Evolutionary conservation across 306 rosid species (phyloP), one percentile per base, ranked within the genome.

Genomic region (Alnus glutinosa): DNA sequence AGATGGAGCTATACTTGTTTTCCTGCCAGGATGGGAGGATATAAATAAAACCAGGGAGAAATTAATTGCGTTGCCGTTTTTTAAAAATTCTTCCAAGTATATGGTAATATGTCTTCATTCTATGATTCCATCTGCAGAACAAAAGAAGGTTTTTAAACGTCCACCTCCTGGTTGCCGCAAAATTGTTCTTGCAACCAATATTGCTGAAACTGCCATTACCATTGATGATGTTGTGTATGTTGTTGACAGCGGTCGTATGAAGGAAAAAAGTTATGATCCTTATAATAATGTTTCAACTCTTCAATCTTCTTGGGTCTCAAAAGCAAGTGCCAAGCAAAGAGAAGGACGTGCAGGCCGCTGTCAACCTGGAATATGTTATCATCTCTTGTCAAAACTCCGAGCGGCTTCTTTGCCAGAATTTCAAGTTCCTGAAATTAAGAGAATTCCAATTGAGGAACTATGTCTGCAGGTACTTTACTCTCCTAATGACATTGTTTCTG

Each of bases 291-390:
- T 93, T 63, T 89, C 97, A 42, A 95, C 93, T 75, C 97, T 95
- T 83, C 92, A 95, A 71, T 93, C 97, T 63, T 95, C 98, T 81
- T 95, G 98, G 99, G 88, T 95, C 79, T 95, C 99, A 37, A 95
- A 91, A 82, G 98, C 99, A 28, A 91, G 91, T 93, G 97, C 98
- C 63, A 95, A 80, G 91, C 99, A 95, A 85, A 89, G 98, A 73
- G 88, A 90, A 88, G 99, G 99, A 36, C 98, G 97, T 77, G 98
- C 98, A 7, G 99, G 99, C 78, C 97, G 99, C 58, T 95, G 99
- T 88, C 97, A 91, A 85, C 94, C 98, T 71, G 99, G 99, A 66
- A 86, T 93, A 62, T 91, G 99, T 83, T 95, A 95, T 87, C 96
- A 95, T 90, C 87, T 95, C 73, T 95, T 82, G 80, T 91, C 98